These are phyloP conservation scores for Aphelidium insulamus DNA, from an alignment of 371 early-diverging fungal genomes.

Conservation along the genomic window DNA sequence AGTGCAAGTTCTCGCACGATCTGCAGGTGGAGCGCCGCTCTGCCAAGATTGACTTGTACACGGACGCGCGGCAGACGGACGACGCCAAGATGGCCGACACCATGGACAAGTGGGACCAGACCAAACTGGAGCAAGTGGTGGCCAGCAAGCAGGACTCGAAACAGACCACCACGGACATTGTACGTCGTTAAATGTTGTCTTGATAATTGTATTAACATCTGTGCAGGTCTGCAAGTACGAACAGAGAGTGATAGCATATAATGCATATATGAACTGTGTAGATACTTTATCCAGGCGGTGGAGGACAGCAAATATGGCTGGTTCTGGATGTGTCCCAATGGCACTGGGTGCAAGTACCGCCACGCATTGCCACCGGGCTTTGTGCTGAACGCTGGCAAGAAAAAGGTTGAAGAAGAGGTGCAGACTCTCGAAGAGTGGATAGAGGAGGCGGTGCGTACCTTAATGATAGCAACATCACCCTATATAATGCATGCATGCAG, in stretches of 20 bases:
- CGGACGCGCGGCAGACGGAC: slow-evolving; percentile 36
- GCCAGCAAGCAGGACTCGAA: slow-evolving; percentile 55
- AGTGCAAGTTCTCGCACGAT: slow-evolving; percentile 98
- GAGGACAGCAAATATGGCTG: slow-evolving; percentile 90
- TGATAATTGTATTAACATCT: not conserved
- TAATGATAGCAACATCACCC: not conserved
- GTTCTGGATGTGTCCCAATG: slow-evolving; percentile 97
- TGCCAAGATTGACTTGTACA: slow-evolving; percentile 75
- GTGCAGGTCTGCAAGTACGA: not conserved
- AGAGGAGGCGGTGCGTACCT: slow-evolving; percentile 57
- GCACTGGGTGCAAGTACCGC: slow-evolving; percentile 68
- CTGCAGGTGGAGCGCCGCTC: slow-evolving; percentile 65
- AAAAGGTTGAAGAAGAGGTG: slow-evolving; percentile 39
- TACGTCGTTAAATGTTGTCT: slow-evolving; percentile 8
- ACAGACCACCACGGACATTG: slow-evolving; percentile 80
- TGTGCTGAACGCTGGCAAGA: slow-evolving; percentile 69
- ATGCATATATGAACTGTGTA: slow-evolving; percentile 30
- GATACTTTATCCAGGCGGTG: slow-evolving; percentile 95
- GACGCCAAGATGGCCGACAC: slow-evolving; percentile 27
- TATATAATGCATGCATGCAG: slow-evolving; percentile 12
- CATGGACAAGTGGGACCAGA: slow-evolving; percentile 90
- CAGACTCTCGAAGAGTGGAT: slow-evolving; percentile 88
- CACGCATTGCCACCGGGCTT: slow-evolving; percentile 97
- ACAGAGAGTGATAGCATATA: not conserved
- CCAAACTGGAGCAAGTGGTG: slow-evolving; percentile 71